Percentiles rank a stretch among this genome's conserved stretches.
These are phyloP conservation scores for Trichoderma sp. DNA, from an alignment of 2,329 filamentous ascomycete genomes.

Conservation along the genomic window DNA sequence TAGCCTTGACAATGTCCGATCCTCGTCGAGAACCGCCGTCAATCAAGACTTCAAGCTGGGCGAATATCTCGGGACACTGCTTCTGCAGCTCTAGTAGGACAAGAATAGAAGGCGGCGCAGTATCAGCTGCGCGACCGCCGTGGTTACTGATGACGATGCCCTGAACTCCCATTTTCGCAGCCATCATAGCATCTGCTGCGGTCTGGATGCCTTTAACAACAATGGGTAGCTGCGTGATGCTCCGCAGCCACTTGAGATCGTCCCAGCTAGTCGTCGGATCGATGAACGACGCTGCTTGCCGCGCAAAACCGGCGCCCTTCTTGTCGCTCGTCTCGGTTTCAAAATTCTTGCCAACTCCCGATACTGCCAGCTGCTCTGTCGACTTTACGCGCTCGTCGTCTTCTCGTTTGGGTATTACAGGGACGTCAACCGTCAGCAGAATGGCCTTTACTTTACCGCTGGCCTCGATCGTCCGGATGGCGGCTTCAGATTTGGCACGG, in stretches of 20 bases:
- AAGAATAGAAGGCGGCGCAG: slow-evolving; percentile 9
- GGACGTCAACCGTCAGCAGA: slow-evolving; percentile 11
- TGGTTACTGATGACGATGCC: slow-evolving; percentile 21
- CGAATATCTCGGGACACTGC: slow-evolving; percentile 14
- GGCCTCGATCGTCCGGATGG: slow-evolving; percentile 15
- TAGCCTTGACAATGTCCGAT: slow-evolving; percentile 16
- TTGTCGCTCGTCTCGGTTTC: not conserved
- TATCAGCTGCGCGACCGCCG: slow-evolving; percentile 13
- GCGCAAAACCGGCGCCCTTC: slow-evolving; percentile 9
- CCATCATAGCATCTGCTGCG: slow-evolving; percentile 2
- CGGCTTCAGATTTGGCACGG: slow-evolving; percentile 6
- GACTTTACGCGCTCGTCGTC: slow-evolving; percentile 18
- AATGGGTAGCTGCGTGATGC: slow-evolving; percentile 5
- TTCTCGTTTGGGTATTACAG: slow-evolving; percentile 11
- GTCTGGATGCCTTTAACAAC: slow-evolving; percentile 8
- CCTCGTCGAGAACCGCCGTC: slow-evolving; percentile 18
- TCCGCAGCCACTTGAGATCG: slow-evolving; percentile 17
- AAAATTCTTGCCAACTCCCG: not conserved
- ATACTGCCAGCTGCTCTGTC: not conserved
- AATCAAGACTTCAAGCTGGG: slow-evolving; percentile 13
- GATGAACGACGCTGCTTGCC: slow-evolving; percentile 11
- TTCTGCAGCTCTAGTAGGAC: slow-evolving; percentile 16
- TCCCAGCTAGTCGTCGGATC: slow-evolving; percentile 16
- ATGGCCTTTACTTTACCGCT: slow-evolving; percentile 14
- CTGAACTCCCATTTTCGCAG: slow-evolving; percentile 13